Percentiles rank a stretch among this genome's conserved stretches.
These are phyloP conservation scores for Scalesia atractyloides DNA, from an alignment of 129 eudicot species.

Conservation along the genomic window DNA sequence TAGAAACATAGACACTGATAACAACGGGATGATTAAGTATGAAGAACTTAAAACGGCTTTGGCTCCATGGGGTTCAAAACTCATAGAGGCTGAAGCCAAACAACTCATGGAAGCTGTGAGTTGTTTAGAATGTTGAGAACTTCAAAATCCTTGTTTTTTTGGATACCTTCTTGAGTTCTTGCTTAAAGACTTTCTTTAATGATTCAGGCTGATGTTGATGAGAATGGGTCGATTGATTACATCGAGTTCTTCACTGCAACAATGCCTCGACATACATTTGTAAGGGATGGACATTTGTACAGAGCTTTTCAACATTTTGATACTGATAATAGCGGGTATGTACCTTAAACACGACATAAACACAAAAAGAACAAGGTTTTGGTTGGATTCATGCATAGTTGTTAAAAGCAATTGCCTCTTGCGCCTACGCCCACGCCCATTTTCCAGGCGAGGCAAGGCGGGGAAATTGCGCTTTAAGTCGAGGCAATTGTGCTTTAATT, in stretches of 20 bases:
- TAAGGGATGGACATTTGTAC: conserved; percentile 57
- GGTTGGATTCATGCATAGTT: no score
- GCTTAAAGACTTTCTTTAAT: neutral
- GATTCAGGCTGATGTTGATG: conserved; percentile 87
- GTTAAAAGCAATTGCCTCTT: neutral
- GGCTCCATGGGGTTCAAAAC: conserved; percentile 91
- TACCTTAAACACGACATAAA: no score
- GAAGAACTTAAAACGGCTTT: conserved; percentile 83
- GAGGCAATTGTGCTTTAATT: no score
- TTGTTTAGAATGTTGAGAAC: neutral
- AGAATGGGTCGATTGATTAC: conserved; percentile 87
- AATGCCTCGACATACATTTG: conserved; percentile 81
- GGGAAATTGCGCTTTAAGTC: no score
- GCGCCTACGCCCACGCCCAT: no score
- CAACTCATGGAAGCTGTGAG: conserved; percentile 98
- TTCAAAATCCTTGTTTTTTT: conserved; percentile 15
- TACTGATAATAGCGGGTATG: conserved; percentile 50
- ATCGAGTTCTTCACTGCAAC: conserved; percentile 90
- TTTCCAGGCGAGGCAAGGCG: no score
- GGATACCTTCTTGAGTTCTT: neutral
- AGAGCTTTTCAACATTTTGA: conserved; percentile 86
- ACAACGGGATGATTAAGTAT: conserved; percentile 79
- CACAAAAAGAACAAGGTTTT: no score
- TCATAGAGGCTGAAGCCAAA: conserved; percentile 79
- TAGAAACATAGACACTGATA: conserved; percentile 83